Percentiles rank a stretch among this genome's conserved stretches.
Conservation (phyloP, 805 yeast species). For the Metschnikowia drakensbergensis region DNA sequence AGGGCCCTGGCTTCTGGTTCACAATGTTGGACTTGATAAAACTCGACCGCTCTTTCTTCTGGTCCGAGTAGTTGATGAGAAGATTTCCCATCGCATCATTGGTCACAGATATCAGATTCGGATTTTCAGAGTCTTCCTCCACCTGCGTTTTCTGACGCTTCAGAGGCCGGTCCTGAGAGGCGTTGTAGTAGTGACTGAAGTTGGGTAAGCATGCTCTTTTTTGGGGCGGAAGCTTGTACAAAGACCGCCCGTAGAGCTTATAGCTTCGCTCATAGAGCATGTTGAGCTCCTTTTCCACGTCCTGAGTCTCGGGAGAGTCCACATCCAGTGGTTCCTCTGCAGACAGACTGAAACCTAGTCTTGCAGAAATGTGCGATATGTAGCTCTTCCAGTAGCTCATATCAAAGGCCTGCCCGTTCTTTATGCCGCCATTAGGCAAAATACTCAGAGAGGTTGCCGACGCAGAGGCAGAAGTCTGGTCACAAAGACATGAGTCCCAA, state of each 20-base stretch:
- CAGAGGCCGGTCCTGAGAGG: slow-evolving; percentile 1
- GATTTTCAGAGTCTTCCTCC: slow-evolving; percentile 28
- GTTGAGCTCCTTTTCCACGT: slow-evolving; percentile 14
- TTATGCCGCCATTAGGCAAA: slow-evolving; percentile 23
- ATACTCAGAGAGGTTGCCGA: slow-evolving; percentile 18
- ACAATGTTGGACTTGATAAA: slow-evolving; percentile 20
- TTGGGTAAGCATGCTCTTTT: slow-evolving; percentile 36
- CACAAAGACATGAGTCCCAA: slow-evolving; percentile 38
- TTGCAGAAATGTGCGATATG: slow-evolving; percentile 31
- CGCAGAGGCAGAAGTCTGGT: slow-evolving; percentile 18
- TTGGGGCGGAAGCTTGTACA: slow-evolving; percentile 32
- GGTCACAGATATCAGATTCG: slow-evolving; percentile 34
- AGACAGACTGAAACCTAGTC: slow-evolving; percentile 34
- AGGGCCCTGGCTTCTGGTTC: slow-evolving; percentile 26
- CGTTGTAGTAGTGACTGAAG: slow-evolving; percentile 25
- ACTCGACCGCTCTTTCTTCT: slow-evolving; percentile 7
- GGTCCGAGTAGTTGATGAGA: slow-evolving; percentile 26
- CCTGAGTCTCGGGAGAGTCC: background rate
- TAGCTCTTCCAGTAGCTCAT: slow-evolving; percentile 35
- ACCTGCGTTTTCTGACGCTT: slow-evolving; percentile 21
- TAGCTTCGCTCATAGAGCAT: slow-evolving; percentile 35
- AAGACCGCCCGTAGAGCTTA: slow-evolving; percentile 35
- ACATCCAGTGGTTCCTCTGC: background rate
- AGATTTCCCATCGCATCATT: slow-evolving; percentile 42
- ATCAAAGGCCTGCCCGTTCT: slow-evolving; percentile 22